Conservation (phyloP, 306 rosid genomes). For the Ziziphus jujuba region DNA sequence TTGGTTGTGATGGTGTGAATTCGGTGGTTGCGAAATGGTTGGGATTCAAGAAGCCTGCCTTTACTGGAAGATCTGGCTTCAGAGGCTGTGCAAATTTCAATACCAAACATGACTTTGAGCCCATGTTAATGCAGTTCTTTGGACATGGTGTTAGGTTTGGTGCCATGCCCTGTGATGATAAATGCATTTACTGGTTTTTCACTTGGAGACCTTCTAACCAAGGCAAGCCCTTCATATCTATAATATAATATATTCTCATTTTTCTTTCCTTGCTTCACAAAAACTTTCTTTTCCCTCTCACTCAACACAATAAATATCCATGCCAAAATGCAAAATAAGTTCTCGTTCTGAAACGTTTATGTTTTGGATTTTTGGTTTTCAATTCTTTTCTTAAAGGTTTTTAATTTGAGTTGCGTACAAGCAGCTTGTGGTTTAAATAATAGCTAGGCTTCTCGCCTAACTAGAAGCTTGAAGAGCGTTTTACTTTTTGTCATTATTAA, state of each 20-base stretch:
- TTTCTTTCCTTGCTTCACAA: not conserved
- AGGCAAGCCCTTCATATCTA: conserved; percentile 39
- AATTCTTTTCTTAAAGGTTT: too few relatives aligned
- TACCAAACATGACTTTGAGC: conserved; percentile 35
- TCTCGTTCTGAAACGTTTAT: too few relatives aligned
- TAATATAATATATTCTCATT: not conserved
- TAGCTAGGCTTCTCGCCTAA: too few relatives aligned
- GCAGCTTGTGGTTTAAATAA: too few relatives aligned
- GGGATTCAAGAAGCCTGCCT: conserved; percentile 10
- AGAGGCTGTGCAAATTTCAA: conserved; percentile 45
- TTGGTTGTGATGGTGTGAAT: conserved; percentile 31
- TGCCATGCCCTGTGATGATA: conserved; percentile 45
- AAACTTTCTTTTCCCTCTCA: not conserved
- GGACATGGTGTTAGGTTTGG: conserved; percentile 61
- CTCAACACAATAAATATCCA: not conserved
- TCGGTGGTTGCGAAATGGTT: conserved; percentile 23
- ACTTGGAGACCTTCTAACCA: conserved; percentile 52
- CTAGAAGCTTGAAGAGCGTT: too few relatives aligned
- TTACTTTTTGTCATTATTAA: too few relatives aligned
- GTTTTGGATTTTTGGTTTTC: too few relatives aligned
- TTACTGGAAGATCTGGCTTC: conserved; percentile 23
- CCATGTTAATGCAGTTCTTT: conserved; percentile 32
- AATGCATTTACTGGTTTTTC: conserved; percentile 53
- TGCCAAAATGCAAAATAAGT: too few relatives aligned
- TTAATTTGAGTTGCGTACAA: too few relatives aligned